phyloP scores from a whole-genome alignment of 2,329 filamentous ascomycete genomes.

The Huntiella abstrusa region DNA sequence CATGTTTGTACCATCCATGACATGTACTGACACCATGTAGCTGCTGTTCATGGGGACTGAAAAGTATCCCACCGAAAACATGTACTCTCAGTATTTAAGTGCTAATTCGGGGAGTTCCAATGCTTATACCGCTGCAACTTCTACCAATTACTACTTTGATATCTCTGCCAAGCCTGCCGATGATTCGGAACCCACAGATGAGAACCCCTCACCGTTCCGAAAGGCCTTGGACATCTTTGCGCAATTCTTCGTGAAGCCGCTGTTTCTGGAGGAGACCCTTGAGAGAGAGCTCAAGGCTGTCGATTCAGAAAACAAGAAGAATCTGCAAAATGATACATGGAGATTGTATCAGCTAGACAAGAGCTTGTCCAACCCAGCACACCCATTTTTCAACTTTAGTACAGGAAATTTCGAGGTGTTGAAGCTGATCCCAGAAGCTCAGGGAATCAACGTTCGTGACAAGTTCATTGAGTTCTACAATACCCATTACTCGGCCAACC shows the following conservation, averaged over 20 bases:
- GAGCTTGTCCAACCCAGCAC: conserved; percentile 66
- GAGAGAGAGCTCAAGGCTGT: conserved; percentile 78
- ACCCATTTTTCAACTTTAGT: conserved; percentile 81
- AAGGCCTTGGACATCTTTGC: conserved; percentile 81
- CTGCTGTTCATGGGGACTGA: conserved; percentile 96
- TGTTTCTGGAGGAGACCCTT: conserved; percentile 69
- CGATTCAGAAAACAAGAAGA: conserved; percentile 96
- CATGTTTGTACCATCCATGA: not conserved
- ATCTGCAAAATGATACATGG: conserved; percentile 79
- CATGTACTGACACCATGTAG: conserved; percentile 17
- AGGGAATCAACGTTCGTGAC: conserved; percentile 67
- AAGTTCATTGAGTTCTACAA: conserved; percentile 88
- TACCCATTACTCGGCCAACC: conserved; percentile 79
- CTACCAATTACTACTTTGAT: conserved; percentile 97
- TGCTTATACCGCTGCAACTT: conserved; percentile 81
- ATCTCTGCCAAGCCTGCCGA: conserved; percentile 62
- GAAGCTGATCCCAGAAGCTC: conserved; percentile 60
- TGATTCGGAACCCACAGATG: conserved; percentile 32
- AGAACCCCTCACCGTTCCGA: conserved; percentile 44
- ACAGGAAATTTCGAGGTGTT: conserved; percentile 77
- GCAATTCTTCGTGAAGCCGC: conserved; percentile 78
- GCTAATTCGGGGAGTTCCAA: conserved; percentile 84
- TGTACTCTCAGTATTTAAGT: conserved; percentile 83
- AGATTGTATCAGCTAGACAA: conserved; percentile 75
- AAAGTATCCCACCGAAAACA: conserved; percentile 93